Evolutionary conservation across 441 rosid genomes (phyloP), one percentile per base, ranked within the genome.

Genomic region (Jatropha multifida): DNA sequence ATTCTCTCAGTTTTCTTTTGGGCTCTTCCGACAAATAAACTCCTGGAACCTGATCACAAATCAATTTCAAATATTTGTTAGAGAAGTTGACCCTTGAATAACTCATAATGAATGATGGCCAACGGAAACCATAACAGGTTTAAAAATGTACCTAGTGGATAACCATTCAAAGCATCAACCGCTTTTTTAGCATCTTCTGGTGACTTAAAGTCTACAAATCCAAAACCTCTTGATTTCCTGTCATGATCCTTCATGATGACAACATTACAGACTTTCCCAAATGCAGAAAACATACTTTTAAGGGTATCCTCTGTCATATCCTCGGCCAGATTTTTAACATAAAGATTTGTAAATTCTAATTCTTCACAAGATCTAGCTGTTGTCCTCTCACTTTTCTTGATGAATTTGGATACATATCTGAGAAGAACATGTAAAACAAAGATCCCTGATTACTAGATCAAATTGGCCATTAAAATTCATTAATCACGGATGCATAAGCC

Each of bases 171-270:
- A 68, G 79, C 81, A 60, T 81, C 83, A 72, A 85, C 67, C 78
- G 92, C 94, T 68, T 77, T 84, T 81, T 70, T 86, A 55, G 92
- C 97, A 67, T 83, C 87, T 73, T 88, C 85, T 75, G 90, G 72
- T 68, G 76, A 71, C 75, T 83, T 74, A 77, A 90, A 89, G 82
- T 81, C 83, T 54, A 90, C 90, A 85, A 92, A 89, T 55, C 97
- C 94, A 73, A 90, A 92, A 40, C 92, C 91, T 85, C 78, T 87
- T 2, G 96, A 89, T 71, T 74, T 86, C 61, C 94, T 92, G 32
- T 83, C 71, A 20, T 38, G 73, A 79, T 89, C 84, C 80, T 80
- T 90, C 89, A 88, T 90, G 76, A 90, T 85, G 55, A 79, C 84
- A 72, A 73, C 90, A 77, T 79, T 89, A 59, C 69, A 73, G 78